These are phyloP conservation scores for Aegle marmelos DNA, from an alignment of 345 rosid genomes.

Conservation along the genomic window DNA sequence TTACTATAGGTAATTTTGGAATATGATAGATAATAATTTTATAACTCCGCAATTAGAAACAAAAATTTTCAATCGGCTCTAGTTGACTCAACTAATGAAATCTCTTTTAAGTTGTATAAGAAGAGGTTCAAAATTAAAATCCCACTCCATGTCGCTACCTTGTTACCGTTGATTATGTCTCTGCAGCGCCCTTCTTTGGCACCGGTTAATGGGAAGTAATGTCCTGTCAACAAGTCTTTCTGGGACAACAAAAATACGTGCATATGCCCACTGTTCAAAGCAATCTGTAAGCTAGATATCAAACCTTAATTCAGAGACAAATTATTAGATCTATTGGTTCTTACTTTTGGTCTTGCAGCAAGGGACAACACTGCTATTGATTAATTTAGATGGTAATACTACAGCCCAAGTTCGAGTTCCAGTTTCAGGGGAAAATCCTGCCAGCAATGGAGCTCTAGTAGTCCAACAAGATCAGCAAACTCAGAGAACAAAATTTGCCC, in stretches of 20 bases:
- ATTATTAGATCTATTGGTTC: not conserved
- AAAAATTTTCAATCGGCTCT: not conserved
- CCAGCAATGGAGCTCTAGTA: slow-evolving; percentile 10
- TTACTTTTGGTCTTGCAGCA: slow-evolving; percentile 20
- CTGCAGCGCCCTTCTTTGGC: slow-evolving; percentile 91
- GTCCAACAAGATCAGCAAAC: not conserved
- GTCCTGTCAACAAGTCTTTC: slow-evolving; percentile 61
- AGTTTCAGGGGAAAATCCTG: slow-evolving; percentile 26
- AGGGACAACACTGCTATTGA: slow-evolving; percentile 48
- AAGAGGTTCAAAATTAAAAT: no score
- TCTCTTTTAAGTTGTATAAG: no score
- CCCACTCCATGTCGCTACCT: no score
- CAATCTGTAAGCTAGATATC: slow-evolving; percentile 46
- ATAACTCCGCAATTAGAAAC: not conserved
- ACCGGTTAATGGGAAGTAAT: slow-evolving; percentile 71
- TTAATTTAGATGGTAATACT: slow-evolving; percentile 41
- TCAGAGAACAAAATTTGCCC: slow-evolving; percentile 23
- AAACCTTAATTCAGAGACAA: not conserved
- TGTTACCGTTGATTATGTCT: not conserved
- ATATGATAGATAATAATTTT: not conserved
- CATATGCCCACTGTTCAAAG: slow-evolving; percentile 80
- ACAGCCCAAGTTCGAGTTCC: slow-evolving; percentile 18
- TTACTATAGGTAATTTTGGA: slow-evolving; percentile 33
- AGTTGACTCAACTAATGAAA: no score
- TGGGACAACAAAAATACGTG: slow-evolving; percentile 61